These are phyloP conservation scores for Naganishia sp. DNA, from an alignment of 1,284 basidiomycete species.

Conservation along the genomic window DNA sequence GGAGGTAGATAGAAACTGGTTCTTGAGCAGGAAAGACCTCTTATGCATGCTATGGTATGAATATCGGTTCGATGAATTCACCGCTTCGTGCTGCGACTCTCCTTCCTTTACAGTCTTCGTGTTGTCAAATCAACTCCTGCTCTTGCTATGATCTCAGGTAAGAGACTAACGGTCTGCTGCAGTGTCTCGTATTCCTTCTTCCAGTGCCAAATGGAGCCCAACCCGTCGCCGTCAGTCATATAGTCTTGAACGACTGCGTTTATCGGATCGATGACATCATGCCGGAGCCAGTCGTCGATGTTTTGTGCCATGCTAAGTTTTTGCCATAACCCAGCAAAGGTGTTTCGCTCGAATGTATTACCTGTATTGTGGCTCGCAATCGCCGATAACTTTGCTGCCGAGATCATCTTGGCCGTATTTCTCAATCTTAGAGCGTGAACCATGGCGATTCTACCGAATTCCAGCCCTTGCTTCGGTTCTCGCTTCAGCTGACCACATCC, in stretches of 20 bases:
- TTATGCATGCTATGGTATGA: not conserved
- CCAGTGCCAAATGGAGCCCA: too few relatives aligned
- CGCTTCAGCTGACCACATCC: conserved; percentile 10
- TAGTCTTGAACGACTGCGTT: not conserved
- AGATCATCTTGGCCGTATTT: conserved; percentile 9
- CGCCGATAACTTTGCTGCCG: conserved; percentile 7
- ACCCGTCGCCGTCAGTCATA: not conserved
- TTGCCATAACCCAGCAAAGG: conserved; percentile 12
- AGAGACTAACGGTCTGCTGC: not conserved
- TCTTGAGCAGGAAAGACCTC: too few relatives aligned
- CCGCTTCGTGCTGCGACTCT: not conserved
- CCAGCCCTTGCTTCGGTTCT: not conserved
- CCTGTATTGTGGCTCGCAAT: conserved; percentile 14
- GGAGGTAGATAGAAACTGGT: too few relatives aligned
- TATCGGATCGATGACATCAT: not conserved
- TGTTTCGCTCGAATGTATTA: not conserved
- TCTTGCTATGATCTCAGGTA: conserved; percentile 20
- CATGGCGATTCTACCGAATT: conserved; percentile 16
- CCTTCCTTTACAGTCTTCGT: not conserved
- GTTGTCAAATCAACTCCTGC: conserved; percentile 4
- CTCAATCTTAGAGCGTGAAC: conserved; percentile 2
- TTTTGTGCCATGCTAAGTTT: not conserved
- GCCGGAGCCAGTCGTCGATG: conserved; percentile 14
- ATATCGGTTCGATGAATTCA: not conserved
- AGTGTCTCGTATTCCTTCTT: conserved; percentile 7